Base-by-base conservation (phyloP, 345 rosid genomes). In the Salix exigua region DNA sequence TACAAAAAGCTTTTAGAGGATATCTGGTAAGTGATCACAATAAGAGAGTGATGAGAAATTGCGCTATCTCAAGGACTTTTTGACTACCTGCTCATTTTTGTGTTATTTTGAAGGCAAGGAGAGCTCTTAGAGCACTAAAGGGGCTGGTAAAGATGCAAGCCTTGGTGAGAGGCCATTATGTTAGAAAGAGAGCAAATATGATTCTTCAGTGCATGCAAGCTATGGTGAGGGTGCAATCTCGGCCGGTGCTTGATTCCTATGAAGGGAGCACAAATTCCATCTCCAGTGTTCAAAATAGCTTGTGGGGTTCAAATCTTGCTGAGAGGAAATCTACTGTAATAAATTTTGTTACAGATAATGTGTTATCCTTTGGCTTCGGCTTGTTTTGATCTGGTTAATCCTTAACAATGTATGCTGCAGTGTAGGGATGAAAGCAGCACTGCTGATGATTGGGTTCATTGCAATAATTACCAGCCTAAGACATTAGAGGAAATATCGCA, bases 401-500 rank as follows among this genome's bases (percentile, higher is more conserved):
- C 63, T 23, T 58, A n/a, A 28, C 16, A 61, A 4, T 62, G 8
- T 7, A 44, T 50, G 11, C n/a, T 64, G 55, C 80, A 77, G 80
- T 64, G 71, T 2, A 72, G 64, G 50, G 72, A 78, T 65, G 72
- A 12, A n/a, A 77, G 30, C 64, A 62, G 75, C 63, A 33, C 9
- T 31, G 14, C 35, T 44, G 68, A 38, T 71, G 75, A 61, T 23
- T 50, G 51, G n/a, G 28, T 48, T 26, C 50, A 77, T 44, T 71
- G 70, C 70, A 66, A 71, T 30, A 66, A 71, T 30, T 70, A 71
- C 9, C 53, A 68, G 7, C 81, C 84, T 8, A 74, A 79, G 16
- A 81, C 87, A 51, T 14, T 77, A 4, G 85, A 85, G 70, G 90
- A 87, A 74, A 73, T 81, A 76, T 64, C 74, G 66, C 82, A 82